Evolutionary conservation across 345 rosid genomes (phyloP).

Genomic region (Eucalyptus victrix): DNA sequence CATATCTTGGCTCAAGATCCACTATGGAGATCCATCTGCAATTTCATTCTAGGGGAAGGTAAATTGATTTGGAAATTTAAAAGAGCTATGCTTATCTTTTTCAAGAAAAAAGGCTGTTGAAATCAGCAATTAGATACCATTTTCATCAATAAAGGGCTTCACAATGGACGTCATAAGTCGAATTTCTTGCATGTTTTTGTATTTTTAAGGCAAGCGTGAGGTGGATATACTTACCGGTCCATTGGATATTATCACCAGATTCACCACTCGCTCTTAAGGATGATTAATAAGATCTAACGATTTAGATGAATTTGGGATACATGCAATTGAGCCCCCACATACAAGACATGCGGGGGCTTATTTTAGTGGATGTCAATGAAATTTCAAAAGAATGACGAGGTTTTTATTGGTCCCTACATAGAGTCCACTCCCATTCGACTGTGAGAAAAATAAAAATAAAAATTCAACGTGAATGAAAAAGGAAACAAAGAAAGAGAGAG

Average conservation of each 20-base stretch:
- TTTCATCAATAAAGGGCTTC: not conserved
- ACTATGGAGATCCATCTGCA: not conserved
- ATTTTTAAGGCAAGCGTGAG: not conserved
- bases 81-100: not conserved
- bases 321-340: not conserved
- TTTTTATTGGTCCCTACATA: not conserved
- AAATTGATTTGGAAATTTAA: not conserved
- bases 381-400: not conserved
- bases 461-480: not conserved
- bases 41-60: not conserved
- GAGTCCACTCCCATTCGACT: not conserved
- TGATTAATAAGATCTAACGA: not conserved
- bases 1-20: not conserved
- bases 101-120: not conserved
- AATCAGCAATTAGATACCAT: not conserved
- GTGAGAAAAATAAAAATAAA: not conserved
- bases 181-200: not conserved
- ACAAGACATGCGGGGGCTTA: no score
- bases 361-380: accelerated
- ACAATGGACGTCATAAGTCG: not conserved
- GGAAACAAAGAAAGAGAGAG: not conserved
- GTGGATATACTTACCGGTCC: not conserved
- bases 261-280: accelerated
- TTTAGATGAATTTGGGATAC: not conserved
- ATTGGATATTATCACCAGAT: not conserved